These are phyloP conservation scores for Trametes meyenii DNA, from an alignment of 768 basidiomycete genomes.

Conservation along the genomic window DNA sequence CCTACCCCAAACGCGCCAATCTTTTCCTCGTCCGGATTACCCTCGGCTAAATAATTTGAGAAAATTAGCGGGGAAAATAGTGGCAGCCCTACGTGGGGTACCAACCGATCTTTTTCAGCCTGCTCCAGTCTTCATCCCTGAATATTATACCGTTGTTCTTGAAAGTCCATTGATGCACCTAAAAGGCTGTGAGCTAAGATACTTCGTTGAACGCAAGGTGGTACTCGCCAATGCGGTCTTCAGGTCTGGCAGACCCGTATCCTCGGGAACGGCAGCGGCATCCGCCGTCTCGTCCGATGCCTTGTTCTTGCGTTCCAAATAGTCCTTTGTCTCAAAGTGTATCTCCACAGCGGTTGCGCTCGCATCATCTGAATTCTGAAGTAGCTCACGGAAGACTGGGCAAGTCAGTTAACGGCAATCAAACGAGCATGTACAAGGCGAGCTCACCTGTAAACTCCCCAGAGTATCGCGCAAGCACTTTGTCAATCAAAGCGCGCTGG, in stretches of 20 bases:
- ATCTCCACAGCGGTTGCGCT: conserved; percentile 77
- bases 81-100: background rate
- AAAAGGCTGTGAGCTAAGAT: background rate
- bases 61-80: background rate
- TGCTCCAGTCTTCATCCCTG: conserved; percentile 82
- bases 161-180: conserved; percentile 85
- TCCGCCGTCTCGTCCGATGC: conserved; percentile 18
- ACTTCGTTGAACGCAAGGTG: background rate
- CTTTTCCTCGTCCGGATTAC: conserved; percentile 93
- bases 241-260: conserved; percentile 55
- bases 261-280: conserved; percentile 1
- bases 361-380: conserved; percentile 97
- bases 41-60: conserved; percentile 59
- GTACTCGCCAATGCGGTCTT: conserved; percentile 59
- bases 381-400: conserved; percentile 74
- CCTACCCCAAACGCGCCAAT: conserved; percentile 96
- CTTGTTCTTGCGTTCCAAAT: conserved; percentile 39
- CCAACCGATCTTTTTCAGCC: conserved; percentile 85
- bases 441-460: conserved; percentile 82
- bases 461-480: conserved; percentile 93
- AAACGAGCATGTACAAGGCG: background rate
- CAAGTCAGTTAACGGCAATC: background rate
- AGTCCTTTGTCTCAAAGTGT: conserved; percentile 68
- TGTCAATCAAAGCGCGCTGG: conserved; percentile 95
- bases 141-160: conserved; percentile 88